These are phyloP conservation scores for Daedaleopsis sinensis DNA, from an alignment of 768 basidiomycete species.

Conservation along the genomic window DNA sequence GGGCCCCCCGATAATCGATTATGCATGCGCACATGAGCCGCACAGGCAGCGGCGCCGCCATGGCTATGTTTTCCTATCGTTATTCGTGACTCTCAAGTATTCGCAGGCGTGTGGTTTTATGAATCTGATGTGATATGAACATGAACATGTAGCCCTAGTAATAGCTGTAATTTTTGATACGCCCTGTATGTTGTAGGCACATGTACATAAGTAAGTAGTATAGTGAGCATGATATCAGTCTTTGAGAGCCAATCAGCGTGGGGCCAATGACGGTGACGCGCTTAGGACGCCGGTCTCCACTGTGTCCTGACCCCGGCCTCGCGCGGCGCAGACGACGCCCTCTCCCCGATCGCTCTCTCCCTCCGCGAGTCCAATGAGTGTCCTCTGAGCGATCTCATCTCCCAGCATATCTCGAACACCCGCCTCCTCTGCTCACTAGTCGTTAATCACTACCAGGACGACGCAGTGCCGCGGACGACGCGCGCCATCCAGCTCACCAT, in stretches of 20 bases:
- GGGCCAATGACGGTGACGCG: slow-evolving; percentile 4
- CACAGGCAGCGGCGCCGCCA: not conserved
- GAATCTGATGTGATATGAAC: not conserved
- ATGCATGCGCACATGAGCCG: too few relatives aligned
- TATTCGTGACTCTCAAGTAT: not conserved
- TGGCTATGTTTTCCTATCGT: slow-evolving; percentile 9
- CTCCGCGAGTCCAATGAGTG: slow-evolving; percentile 12
- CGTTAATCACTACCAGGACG: too few relatives aligned
- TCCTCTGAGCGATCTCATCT: slow-evolving; percentile 7
- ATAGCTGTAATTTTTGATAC: slow-evolving; percentile 5
- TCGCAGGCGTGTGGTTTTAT: not conserved
- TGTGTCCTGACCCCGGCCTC: not conserved
- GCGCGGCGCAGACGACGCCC: not conserved
- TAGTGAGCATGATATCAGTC: too few relatives aligned
- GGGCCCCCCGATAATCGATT: too few relatives aligned
- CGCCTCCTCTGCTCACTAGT: not conserved
- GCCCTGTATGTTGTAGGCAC: not conserved
- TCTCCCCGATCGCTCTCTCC: slow-evolving; percentile 3
- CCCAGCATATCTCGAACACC: slow-evolving; percentile 4
- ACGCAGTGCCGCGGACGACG: not conserved
- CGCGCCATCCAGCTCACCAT: slow-evolving; percentile 1
- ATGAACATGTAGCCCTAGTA: slow-evolving; percentile 16
- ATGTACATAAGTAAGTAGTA: not conserved
- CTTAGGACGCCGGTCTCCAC: slow-evolving; percentile 8
- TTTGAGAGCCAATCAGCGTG: slow-evolving; percentile 11